Conservation (phyloP, 305 asterid species). For the Rubia tinctorum region DNA sequence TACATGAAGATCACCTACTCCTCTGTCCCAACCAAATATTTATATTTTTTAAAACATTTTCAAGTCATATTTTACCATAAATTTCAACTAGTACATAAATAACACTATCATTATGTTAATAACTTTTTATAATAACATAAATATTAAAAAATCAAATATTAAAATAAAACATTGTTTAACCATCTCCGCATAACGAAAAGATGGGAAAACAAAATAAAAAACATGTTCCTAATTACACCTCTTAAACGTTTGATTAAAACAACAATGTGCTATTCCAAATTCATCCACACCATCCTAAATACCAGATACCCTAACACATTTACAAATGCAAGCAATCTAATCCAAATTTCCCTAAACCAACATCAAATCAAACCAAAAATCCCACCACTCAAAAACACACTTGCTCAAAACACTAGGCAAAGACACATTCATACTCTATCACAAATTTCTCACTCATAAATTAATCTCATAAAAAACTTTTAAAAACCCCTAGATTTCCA, state of each 20-base stretch:
- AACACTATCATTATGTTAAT: no score
- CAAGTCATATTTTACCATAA: no score
- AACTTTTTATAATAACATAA: no score
- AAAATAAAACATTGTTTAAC: no score
- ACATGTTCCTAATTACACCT: neutral
- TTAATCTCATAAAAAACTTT: neutral
- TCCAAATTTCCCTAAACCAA: neutral
- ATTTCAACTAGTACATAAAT: no score
- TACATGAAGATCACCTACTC: no score
- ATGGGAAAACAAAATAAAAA: no score
- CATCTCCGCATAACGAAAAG: no score
- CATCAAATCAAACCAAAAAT: neutral
- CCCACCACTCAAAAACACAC: constrained; percentile 12
- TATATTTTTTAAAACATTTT: no score
- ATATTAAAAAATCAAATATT: no score
- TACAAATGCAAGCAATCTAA: neutral
- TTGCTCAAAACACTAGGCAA: neutral
- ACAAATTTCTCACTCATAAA: neutral
- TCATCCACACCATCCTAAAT: neutral
- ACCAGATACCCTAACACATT: neutral
- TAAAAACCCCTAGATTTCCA: neutral
- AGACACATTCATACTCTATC: neutral
- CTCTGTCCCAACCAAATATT: no score
- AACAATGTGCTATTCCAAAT: neutral
- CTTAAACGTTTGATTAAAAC: neutral